phyloP scores from a whole-genome alignment of 805 yeast genomes.

The Ogataea thermomethanolica region DNA sequence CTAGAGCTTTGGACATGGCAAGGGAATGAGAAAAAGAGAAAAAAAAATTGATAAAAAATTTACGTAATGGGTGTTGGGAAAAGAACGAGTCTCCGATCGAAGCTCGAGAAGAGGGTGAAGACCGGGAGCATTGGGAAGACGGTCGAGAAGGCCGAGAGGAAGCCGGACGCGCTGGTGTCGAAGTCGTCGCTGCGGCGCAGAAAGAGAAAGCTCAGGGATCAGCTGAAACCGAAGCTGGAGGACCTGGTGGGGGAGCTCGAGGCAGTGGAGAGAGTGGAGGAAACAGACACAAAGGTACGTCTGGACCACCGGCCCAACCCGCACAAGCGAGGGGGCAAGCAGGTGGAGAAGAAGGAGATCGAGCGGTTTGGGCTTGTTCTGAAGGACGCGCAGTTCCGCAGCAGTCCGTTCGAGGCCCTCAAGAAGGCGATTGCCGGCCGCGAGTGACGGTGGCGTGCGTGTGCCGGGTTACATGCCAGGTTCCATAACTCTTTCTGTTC shows the following conservation, averaged over 20 bases:
- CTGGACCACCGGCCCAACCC: constrained; percentile 36
- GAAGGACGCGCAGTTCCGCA: constrained; percentile 50
- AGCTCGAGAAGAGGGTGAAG: constrained; percentile 33
- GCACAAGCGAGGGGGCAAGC: constrained; percentile 42
- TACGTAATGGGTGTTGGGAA: constrained; percentile 40
- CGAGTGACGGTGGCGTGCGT: background rate
- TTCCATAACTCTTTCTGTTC: background rate
- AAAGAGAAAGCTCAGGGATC: constrained; percentile 58
- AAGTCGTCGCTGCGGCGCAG: constrained; percentile 65
- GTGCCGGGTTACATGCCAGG: background rate
- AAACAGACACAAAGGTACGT: constrained; percentile 33
- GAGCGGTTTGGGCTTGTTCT: constrained; percentile 56
- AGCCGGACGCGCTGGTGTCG: constrained; percentile 46
- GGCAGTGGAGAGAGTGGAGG: constrained; percentile 10
- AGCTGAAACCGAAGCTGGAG: constrained; percentile 62
- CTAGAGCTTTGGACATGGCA: constrained; percentile 30
- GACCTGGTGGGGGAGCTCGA: constrained; percentile 54
- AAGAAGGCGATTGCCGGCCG: constrained; percentile 50
- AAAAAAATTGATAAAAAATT: constrained; percentile 2
- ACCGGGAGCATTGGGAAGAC: constrained; percentile 5
- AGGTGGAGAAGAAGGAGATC: constrained; percentile 55
- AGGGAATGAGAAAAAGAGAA: constrained; percentile 2
- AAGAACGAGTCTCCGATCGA: constrained; percentile 44
- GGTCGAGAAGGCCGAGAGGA: constrained; percentile 11
- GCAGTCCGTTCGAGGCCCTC: constrained; percentile 62